phyloP scores from a whole-genome alignment of 1,284 basidiomycete genomes.

The Leccinum pallidistipes region DNA sequence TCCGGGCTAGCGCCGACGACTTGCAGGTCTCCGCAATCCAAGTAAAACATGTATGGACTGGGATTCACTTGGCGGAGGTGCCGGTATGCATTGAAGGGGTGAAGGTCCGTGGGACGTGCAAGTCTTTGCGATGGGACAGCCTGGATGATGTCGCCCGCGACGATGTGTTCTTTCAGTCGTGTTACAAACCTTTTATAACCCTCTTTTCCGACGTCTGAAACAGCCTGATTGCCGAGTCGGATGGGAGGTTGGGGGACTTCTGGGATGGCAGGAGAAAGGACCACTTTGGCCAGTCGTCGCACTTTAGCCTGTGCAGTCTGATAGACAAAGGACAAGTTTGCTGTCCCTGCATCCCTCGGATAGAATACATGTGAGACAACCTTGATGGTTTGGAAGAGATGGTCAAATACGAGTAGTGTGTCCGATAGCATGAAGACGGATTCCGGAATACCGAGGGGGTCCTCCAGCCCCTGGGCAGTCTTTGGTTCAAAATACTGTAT shows the following conservation, averaged over 20 bases:
- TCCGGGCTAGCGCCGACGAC: conserved; percentile 97
- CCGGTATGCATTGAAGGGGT: conserved; percentile 97
- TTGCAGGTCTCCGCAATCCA: conserved; percentile 92
- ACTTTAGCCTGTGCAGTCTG: conserved; percentile 81
- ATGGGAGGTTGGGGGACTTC: conserved; percentile 72
- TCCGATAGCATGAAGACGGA: conserved; percentile 97
- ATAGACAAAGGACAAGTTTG: conserved; percentile 78
- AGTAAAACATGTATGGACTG: conserved; percentile 98
- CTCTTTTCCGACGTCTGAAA: conserved; percentile 91
- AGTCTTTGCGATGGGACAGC: conserved; percentile 96
- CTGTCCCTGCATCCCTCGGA: conserved; percentile 61
- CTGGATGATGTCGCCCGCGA: conserved; percentile 98
- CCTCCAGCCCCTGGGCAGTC: conserved; percentile 71
- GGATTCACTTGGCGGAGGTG: conserved; percentile 94
- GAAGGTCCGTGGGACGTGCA: conserved; percentile 80
- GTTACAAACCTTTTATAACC: conserved; percentile 96
- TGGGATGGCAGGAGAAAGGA: conserved; percentile 59
- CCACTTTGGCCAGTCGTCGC: conserved; percentile 66
- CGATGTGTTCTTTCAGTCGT: conserved; percentile 89
- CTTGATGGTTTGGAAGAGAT: conserved; percentile 93
- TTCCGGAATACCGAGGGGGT: conserved; percentile 87
- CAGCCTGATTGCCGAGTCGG: conserved; percentile 66
- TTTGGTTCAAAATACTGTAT: conserved; percentile 97
- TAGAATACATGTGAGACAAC: conserved; percentile 95
- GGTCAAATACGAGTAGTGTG: conserved; percentile 94